Percentiles rank a stretch among this genome's conserved stretches.
These are phyloP conservation scores for Claviceps africana DNA, from an alignment of 2,329 filamentous ascomycete species.

Conservation along the genomic window DNA sequence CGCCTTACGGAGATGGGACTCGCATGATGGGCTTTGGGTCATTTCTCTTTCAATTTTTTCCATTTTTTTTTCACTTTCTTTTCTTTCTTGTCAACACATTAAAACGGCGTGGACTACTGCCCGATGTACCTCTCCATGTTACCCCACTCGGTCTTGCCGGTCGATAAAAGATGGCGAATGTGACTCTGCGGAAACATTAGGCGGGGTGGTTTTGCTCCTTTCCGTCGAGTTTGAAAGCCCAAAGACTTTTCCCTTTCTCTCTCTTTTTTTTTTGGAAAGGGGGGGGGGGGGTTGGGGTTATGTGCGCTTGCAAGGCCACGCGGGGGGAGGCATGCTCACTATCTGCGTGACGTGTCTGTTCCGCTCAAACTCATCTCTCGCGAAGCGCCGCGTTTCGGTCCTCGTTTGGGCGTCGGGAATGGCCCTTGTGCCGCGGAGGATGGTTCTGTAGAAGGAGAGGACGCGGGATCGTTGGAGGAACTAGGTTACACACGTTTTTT, in stretches of 20 bases:
- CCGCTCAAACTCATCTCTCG: constrained; percentile 46
- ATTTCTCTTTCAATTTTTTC: too few relatives aligned
- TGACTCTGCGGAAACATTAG: constrained; percentile 28
- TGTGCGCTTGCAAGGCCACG: neutral
- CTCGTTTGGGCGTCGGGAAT: constrained; percentile 38
- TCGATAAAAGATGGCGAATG: constrained; percentile 49
- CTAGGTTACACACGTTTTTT: constrained; percentile 21
- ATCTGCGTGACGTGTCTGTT: constrained; percentile 41
- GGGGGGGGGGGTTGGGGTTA: too few relatives aligned
- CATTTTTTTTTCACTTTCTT: neutral
- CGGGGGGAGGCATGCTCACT: constrained; percentile 23
- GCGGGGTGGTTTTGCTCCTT: neutral
- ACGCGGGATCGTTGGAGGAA: constrained; percentile 44
- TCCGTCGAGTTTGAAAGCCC: too few relatives aligned
- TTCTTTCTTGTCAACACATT: neutral
- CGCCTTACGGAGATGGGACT: neutral
- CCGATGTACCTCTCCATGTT: constrained; percentile 36
- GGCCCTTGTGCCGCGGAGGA: constrained; percentile 38
- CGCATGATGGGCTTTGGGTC: neutral
- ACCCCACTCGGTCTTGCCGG: constrained; percentile 53
- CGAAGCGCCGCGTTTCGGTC: constrained; percentile 42
- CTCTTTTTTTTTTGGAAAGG: neutral
- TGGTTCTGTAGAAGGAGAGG: constrained; percentile 42
- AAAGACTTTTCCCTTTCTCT: neutral
- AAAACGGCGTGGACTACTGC: constrained; percentile 14